phyloP scores from a whole-genome alignment of 352 stramenopile genomes.

The Plasmopara muralis region DNA sequence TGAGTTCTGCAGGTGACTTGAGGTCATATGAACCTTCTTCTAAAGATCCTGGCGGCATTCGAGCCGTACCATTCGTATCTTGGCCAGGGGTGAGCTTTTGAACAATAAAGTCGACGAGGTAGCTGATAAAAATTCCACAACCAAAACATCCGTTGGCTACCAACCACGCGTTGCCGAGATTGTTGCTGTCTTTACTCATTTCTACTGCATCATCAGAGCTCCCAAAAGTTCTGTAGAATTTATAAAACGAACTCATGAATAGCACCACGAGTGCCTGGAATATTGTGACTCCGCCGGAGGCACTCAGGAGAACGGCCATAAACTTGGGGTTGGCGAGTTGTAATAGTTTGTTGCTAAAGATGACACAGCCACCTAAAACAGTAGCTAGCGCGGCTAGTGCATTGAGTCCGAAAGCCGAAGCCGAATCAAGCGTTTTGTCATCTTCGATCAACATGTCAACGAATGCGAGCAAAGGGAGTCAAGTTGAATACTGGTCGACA shows the following conservation, averaged over 20 bases:
- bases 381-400: constrained; percentile 48
- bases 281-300: constrained; percentile 67
- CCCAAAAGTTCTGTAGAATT: constrained; percentile 33
- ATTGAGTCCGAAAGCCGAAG: constrained; percentile 47
- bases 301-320: constrained; percentile 54
- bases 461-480: constrained; percentile 8
- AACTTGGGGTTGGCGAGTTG: constrained; percentile 49
- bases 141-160: constrained; percentile 83
- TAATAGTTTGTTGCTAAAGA: constrained; percentile 66
- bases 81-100: constrained; percentile 8
- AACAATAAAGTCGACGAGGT: constrained; percentile 37
- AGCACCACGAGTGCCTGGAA: constrained; percentile 75
- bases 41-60: constrained; percentile 27
- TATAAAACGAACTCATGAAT: constrained; percentile 38
- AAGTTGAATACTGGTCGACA: constrained; percentile 19
- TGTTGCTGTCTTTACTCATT: constrained; percentile 12
- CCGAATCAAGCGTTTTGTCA: constrained; percentile 24
- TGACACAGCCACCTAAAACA: constrained; percentile 51
- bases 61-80: constrained; percentile 30
- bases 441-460: constrained; percentile 26
- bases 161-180: constrained; percentile 51
- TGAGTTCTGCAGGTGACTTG: constrained; percentile 49
- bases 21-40: constrained; percentile 32
- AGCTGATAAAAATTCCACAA: constrained; percentile 64
- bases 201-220: constrained; percentile 10